Conservation (phyloP, 2,329 filamentous ascomycete species). For the Ascochyta fabae region DNA sequence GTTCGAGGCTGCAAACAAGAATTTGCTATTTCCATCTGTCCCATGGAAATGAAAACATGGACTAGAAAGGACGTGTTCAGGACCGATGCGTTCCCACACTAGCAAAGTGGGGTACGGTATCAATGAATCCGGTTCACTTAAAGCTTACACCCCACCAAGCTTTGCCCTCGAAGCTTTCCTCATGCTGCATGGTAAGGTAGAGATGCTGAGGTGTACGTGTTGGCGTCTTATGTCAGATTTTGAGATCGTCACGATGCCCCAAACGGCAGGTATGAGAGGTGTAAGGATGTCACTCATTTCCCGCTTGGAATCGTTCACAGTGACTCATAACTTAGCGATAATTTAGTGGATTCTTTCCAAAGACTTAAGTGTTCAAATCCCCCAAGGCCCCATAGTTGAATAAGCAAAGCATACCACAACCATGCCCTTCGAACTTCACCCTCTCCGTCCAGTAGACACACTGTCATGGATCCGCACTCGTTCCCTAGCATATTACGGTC, state of each 20-base stretch:
- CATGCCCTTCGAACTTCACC: slow-evolving; percentile 36
- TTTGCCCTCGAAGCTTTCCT: neutral
- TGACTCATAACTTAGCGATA: slow-evolving; percentile 8
- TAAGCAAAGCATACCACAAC: neutral
- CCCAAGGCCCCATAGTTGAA: neutral
- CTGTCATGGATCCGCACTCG: slow-evolving; percentile 41
- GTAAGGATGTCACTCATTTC: neutral
- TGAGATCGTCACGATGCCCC: neutral
- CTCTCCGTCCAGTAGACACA: slow-evolving; percentile 30
- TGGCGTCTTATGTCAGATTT: neutral
- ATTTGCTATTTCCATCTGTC: no score
- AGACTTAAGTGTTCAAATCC: neutral
- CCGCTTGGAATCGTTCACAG: neutral
- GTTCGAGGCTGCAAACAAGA: no score
- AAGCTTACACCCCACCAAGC: slow-evolving; percentile 4
- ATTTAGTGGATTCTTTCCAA: neutral
- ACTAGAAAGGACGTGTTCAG: neutral
- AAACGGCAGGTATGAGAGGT: neutral
- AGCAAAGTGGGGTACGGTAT: neutral
- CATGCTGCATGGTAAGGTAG: neutral
- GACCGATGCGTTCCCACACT: neutral
- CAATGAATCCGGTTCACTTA: neutral
- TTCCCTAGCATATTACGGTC: slow-evolving; percentile 37
- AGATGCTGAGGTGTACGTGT: neutral
- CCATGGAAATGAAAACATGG: neutral